Base-by-base conservation (phyloP, 805 yeast species). In the Pichia occidentalis region DNA sequence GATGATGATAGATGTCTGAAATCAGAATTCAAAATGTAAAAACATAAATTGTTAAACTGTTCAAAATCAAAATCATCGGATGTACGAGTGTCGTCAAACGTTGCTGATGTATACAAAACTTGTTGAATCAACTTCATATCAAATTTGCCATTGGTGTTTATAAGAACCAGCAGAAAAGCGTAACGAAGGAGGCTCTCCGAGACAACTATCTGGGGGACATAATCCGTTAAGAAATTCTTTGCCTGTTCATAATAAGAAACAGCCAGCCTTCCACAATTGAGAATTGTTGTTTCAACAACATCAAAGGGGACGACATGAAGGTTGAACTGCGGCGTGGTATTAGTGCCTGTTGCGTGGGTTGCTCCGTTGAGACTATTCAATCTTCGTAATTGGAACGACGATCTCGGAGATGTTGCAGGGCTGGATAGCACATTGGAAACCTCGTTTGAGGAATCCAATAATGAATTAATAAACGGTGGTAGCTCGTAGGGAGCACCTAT, bases 121-220 rank as follows among this genome's bases (percentile, higher is more conserved):
- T 65, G 57, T 6, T 68, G 63, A 24, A 76, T 53, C 1, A 70
- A 62, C 0, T 54, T 54, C 1, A 58, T 50, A 17, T 67, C 65
- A 43, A 78, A 57, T 4, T 70, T 72, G 7, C 74, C 74, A 24
- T 74, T 71, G 3, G 69, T 52, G 44, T 67, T 67, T 4, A 77
- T 56, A 8, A 65, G 55, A 2, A 80, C 67, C 70, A 82, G 70
- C 36, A 84, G 69, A 39, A 76, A 75, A 17, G 79, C 61, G 36
- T 69, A 72, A 42, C 96, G 67, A 23, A 87, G 47, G 3, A 83
- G 64, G 2, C 80, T 68, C 46, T 86, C 95, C 29, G 82, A 75
- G 46, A 77, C 83, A 0, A 87, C 87, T 1, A 81, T 59, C 42
- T 80, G 90, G 0, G 97, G 97, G 0, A 81, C 88, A 46, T 73